Evolutionary conservation across 495 filamentous ascomycete species (phyloP).

Genomic region (Penicillium desertorum): DNA sequence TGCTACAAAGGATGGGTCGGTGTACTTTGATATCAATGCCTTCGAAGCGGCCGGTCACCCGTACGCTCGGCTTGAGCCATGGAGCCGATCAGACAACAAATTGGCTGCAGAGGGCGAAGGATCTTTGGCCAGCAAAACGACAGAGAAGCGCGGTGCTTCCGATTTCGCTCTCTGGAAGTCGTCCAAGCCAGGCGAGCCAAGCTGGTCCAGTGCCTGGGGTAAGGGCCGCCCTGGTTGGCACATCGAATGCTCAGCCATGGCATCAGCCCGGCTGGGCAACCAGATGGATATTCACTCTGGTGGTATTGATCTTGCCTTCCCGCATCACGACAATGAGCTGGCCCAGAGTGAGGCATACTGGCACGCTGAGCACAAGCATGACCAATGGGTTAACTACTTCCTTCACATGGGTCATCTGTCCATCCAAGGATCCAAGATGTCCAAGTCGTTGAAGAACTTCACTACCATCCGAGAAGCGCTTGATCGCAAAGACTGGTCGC

Average conservation of each 20-base stretch:
- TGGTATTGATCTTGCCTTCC: slow-evolving; percentile 89
- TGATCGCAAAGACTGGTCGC: slow-evolving; percentile 69
- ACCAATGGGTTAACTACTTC: slow-evolving; percentile 95
- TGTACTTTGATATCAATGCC: slow-evolving; percentile 89
- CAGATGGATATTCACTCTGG: slow-evolving; percentile 92
- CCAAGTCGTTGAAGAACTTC: slow-evolving; percentile 94
- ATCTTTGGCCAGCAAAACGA: slow-evolving; percentile 65
- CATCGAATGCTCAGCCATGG: slow-evolving; percentile 98
- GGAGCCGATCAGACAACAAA: slow-evolving; percentile 78
- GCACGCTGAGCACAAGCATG: slow-evolving; percentile 36
- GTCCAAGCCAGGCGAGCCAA: slow-evolving; percentile 87
- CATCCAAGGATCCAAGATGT: slow-evolving; percentile 92
- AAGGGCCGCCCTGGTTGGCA: slow-evolving; percentile 92
- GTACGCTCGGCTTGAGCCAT: slow-evolving; percentile 84
- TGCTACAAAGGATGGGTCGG: slow-evolving; percentile 72
- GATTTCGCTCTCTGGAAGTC: slow-evolving; percentile 98
- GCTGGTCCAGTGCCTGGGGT: slow-evolving; percentile 86
- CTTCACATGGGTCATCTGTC: slow-evolving; percentile 93
- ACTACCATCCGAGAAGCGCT: slow-evolving; percentile 90
- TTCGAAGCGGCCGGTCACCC: slow-evolving; percentile 82
- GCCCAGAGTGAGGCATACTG: slow-evolving; percentile 94
- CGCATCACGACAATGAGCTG: slow-evolving; percentile 95
- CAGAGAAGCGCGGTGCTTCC: slow-evolving; percentile 65
- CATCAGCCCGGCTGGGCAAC: slow-evolving; percentile 75
- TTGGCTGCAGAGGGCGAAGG: slow-evolving; percentile 90